Evolutionary conservation across 371 early-diverging fungal species (phyloP), one percentile per base, ranked within the genome.

Genomic region (Rhizomucor miehei): DNA sequence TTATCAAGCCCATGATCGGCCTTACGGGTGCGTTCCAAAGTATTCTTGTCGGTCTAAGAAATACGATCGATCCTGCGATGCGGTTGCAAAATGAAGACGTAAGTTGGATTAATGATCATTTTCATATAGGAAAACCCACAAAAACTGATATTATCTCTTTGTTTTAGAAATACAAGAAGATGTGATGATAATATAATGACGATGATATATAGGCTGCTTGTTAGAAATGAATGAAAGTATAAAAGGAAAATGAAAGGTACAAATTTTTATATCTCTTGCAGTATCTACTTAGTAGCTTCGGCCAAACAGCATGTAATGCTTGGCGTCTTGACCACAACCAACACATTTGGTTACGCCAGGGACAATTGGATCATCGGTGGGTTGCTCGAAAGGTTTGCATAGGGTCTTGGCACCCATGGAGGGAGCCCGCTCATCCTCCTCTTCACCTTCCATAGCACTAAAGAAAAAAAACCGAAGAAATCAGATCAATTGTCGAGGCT

Each of bases 381-480:
- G 94, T 82, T 97, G 94, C 46, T 85, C 81, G 69, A 94, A 94
- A 19, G 99, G 99, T 69, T 98, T 95, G 80, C 99, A 99, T 47
- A 99, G 87, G 6, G 98, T 92, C 77, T 99, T 99, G 62, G 99
- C 99, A 51, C 99, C 99, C 95, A 95, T 95, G 20, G 94, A 90
- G 49, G 97, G 94, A 53, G 97, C 99, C 71, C 90, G 88, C 45
- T 95, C 97, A 63, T 99, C 97, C 59, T 86, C 87, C 34, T 89
- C 86, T 74, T 91, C 91, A 52, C 84, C 89, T 21, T 78, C 80
- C 35, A 71, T 72, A 43, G 81, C 81, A 57, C 53, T 60, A 43
- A 21, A 34, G 21, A 52, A 43, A 23, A 17, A 35, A 29, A 6
- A 25, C 3, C n/a, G n/a, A 39, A 48, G 24, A 39, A 35, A 20